A percentile compares a stretch with the other conserved stretches of the same genome.
Evolutionary conservation across 371 early-diverging fungal genomes (phyloP).

Genomic region (Basidiobolus meristosporus): DNA sequence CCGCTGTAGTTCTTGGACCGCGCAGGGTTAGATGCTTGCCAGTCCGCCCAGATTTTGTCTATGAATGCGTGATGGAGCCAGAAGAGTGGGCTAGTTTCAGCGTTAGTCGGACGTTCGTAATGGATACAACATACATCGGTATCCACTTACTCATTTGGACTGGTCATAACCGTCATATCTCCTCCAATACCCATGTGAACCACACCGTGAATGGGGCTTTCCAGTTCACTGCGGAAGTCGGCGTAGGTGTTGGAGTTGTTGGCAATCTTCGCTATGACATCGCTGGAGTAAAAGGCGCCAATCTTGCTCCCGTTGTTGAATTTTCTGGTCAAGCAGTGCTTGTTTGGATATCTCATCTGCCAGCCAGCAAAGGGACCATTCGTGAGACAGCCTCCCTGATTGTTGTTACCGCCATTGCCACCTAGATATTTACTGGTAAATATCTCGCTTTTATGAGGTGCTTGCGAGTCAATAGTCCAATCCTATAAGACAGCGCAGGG

Average conservation of each 20-base stretch:
- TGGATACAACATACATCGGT: slow-evolving; percentile 5
- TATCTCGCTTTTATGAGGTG: slow-evolving; percentile 3
- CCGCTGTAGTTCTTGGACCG: background rate
- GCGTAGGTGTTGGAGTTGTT: slow-evolving; percentile 9
- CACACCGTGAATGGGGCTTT: slow-evolving; percentile 18
- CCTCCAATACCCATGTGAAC: slow-evolving; percentile 27
- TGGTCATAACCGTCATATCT: slow-evolving; percentile 12
- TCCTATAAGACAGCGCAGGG: slow-evolving; percentile 6
- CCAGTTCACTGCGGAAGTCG: slow-evolving; percentile 14
- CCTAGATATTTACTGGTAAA: slow-evolving; percentile 5
- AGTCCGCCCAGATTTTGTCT: slow-evolving; percentile 3
- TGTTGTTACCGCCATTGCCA: slow-evolving; percentile 5
- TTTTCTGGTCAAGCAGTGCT: slow-evolving; percentile 10
- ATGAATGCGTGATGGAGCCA: slow-evolving; percentile 23
- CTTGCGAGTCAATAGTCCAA: slow-evolving; percentile 13
- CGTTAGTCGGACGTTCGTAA: background rate
- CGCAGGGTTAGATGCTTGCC: background rate
- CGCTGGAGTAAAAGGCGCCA: slow-evolving; percentile 10
- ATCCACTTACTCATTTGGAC: slow-evolving; percentile 32
- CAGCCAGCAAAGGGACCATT: slow-evolving; percentile 6
- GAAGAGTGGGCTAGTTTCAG: slow-evolving; percentile 9
- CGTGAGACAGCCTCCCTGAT: slow-evolving; percentile 6
- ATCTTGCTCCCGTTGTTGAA: slow-evolving; percentile 5
- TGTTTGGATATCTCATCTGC: slow-evolving; percentile 2
- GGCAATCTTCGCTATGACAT: slow-evolving; percentile 7